A percentile compares a stretch with the other conserved stretches of the same genome.
Conservation (phyloP, 352 stramenopile genomes). For the Phytophthora macrochlamydospora region DNA sequence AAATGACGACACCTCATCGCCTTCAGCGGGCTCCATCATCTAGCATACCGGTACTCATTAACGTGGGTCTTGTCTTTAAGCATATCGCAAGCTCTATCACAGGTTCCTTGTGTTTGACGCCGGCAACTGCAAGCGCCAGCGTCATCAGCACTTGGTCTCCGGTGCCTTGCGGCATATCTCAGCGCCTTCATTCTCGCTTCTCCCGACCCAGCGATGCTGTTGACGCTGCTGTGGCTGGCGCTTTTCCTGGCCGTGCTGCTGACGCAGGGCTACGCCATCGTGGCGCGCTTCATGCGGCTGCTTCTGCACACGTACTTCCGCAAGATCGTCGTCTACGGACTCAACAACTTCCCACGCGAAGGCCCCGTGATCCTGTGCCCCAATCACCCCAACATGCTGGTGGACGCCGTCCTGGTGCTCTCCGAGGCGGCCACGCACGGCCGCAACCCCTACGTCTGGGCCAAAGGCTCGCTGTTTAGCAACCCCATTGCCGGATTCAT, state of each 20-base stretch:
- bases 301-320: conserved; percentile 80
- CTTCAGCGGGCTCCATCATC: too few species aligned
- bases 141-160: not conserved
- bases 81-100: not conserved
- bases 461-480: conserved; percentile 78
- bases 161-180: not conserved
- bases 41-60: too few species aligned
- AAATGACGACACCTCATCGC: not conserved
- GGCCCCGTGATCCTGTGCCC: conserved; percentile 79
- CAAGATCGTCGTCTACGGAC: conserved; percentile 76
- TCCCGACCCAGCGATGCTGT: conserved; percentile 20
- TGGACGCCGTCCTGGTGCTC: conserved; percentile 78
- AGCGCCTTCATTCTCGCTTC: not conserved
- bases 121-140: not conserved
- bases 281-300: conserved; percentile 70
- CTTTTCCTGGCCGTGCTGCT: conserved; percentile 52
- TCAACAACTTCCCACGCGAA: conserved; percentile 83
- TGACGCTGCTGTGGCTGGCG: conserved; percentile 49
- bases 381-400: conserved; percentile 87
- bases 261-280: conserved; percentile 62
- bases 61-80: not conserved
- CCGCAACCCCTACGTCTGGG: conserved; percentile 72
- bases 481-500: conserved; percentile 49
- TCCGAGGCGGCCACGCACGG: conserved; percentile 64
- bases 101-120: not conserved